These are phyloP conservation scores for Globisporangium orthogonon DNA, from an alignment of 352 stramenopile genomes.

Conservation along the genomic window DNA sequence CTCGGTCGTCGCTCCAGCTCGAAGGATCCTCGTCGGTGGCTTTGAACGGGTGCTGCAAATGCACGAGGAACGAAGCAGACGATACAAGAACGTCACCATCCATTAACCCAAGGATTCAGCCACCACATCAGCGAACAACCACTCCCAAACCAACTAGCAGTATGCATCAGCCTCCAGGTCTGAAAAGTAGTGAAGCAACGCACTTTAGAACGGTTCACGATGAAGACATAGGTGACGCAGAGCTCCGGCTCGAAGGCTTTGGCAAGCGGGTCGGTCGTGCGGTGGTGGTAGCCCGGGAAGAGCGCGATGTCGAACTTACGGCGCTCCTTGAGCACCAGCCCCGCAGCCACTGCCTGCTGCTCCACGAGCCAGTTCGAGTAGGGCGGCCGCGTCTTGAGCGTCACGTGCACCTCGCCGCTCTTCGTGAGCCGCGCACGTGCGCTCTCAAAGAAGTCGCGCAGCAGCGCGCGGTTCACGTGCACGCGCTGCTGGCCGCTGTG, in stretches of 20 bases:
- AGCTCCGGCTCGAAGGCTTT: conserved; percentile 81
- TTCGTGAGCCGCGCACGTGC: conserved; percentile 48
- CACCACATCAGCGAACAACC: no score
- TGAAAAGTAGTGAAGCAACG: not conserved
- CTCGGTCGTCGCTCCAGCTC: not conserved
- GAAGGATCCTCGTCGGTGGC: conserved; percentile 6
- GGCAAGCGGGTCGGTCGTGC: conserved; percentile 80
- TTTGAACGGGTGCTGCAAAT: conserved; percentile 12
- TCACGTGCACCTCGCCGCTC: conserved; percentile 73
- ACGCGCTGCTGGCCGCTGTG: conserved; percentile 86
- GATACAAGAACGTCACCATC: not conserved
- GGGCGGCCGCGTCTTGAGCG: conserved; percentile 78
- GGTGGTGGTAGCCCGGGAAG: conserved; percentile 84
- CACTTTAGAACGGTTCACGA: conserved; percentile 79
- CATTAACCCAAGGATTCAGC: no score
- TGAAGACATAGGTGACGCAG: conserved; percentile 83
- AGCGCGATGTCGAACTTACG: conserved; percentile 61
- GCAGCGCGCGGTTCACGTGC: conserved; percentile 77
- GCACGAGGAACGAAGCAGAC: not conserved
- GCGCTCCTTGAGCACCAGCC: conserved; percentile 75
- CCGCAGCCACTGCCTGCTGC: conserved; percentile 60
- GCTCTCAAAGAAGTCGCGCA: conserved; percentile 84
- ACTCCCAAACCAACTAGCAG: not conserved
- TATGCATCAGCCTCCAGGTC: not conserved
- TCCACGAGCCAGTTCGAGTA: conserved; percentile 89